Evolutionary conservation across 2,329 filamentous ascomycete species (phyloP), one percentile per base, ranked within the genome.

Genomic region (Alternaria dauci): DNA sequence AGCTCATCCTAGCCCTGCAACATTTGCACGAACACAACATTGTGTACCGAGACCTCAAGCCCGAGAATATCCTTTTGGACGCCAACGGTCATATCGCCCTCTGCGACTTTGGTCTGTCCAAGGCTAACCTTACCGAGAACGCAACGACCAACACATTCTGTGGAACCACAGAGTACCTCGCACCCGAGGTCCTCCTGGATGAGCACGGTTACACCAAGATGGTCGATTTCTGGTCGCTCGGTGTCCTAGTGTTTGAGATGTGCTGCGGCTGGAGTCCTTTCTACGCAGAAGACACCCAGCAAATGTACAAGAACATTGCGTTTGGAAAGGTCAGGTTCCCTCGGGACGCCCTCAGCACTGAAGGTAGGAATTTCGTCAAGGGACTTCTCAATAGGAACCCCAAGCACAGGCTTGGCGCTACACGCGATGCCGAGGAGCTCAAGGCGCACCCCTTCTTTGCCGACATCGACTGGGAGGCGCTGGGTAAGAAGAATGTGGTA

Each of bases 221-320:
- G 95, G 95, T 99, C 7, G 95, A 99, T 78, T 99, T 98, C 79
- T 99, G 95, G 95, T 99, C 95, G 2, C 85, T 99, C 12, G 95
- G 95, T 58, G 95, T 99, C 48, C 85, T 99, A 55, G 95, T 99
- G 1, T 99, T 99, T 73, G 95, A 99, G 80, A 99, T 99, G 95
- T 99, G 95, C 83, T 99, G 95, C 73, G 95, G 95, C 34, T 99
- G 95, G 95, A 97, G 93, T 73, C 95, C 95, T 0, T 99, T 99
- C 81, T 99, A 98, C 72, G 95, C 95, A 58, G 95, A 99, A 75
- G 95, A 99, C 76, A 99, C 95, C 0, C 95, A 99, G 80, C 95
- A 99, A 79, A 99, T 99, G 95, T 99, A 99, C 84, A 99, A 99
- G 85, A 99, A 99, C 82, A 99, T 99, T 77, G 95, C 95, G 0